Evolutionary conservation across 306 rosid species (phyloP).

Genomic region (Cucurbita pepo): DNA sequence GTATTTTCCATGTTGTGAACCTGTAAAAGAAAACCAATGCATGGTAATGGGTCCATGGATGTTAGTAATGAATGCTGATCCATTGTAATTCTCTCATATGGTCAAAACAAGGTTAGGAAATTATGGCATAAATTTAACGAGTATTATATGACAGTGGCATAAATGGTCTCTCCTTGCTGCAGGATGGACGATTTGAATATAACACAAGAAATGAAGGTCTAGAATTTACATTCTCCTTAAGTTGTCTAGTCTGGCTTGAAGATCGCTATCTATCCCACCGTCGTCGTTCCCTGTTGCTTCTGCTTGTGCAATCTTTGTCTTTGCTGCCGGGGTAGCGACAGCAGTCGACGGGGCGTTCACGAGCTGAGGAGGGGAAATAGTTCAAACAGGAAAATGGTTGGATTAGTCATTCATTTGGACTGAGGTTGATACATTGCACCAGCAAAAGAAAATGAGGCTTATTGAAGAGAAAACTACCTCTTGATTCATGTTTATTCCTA

Average conservation of each 20-base stretch:
- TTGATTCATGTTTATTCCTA: slow-evolving; percentile 73
- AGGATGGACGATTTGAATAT: neutral
- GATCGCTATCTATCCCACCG: slow-evolving; percentile 68
- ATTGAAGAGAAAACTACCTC: slow-evolving; percentile 34
- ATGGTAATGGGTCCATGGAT: neutral
- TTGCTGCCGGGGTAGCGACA: slow-evolving; percentile 68
- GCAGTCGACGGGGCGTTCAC: slow-evolving; percentile 73
- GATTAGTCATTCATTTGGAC: neutral
- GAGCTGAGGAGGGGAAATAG: slow-evolving; percentile 32
- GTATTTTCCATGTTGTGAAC: neutral
- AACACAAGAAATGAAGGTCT: slow-evolving; percentile 14
- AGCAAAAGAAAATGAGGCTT: neutral
- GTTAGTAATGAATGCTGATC: neutral
- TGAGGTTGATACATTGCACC: neutral
- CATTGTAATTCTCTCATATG: neutral
- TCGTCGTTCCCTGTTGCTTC: slow-evolving; percentile 58
- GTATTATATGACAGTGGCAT: neutral
- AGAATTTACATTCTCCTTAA: slow-evolving; percentile 46
- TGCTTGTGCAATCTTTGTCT: slow-evolving; percentile 58
- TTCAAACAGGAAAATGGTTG: neutral
- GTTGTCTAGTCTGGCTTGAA: slow-evolving; percentile 88
- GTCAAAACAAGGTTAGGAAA: neutral
- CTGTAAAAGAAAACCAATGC: too few species aligned
- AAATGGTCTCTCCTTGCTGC: slow-evolving; percentile 6
- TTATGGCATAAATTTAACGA: neutral